A percentile compares a stretch with the other conserved stretches of the same genome.
These are phyloP conservation scores for Oryza rufipogon DNA, from an alignment of 176 grass and related monocot genomes.

Conservation along the genomic window DNA sequence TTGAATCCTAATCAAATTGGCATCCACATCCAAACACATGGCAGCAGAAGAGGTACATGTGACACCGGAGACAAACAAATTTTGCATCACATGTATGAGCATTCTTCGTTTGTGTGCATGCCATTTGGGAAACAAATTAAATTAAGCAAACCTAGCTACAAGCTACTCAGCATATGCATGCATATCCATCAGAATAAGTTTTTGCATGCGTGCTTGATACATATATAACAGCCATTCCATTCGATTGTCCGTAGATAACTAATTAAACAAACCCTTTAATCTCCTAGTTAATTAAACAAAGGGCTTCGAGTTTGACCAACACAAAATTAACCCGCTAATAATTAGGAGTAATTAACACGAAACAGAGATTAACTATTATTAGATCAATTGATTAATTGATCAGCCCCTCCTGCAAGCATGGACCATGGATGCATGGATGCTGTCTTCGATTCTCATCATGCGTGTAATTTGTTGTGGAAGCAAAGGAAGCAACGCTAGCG, in stretches of 20 bases:
- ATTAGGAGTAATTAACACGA: background rate
- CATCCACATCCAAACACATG: background rate
- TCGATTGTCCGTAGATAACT: too few relatives aligned
- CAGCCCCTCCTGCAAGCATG: too few relatives aligned
- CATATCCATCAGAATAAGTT: background rate
- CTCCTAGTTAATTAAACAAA: background rate
- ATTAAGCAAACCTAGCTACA: background rate
- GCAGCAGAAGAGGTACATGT: background rate
- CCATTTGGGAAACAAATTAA: background rate
- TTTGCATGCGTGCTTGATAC: background rate
- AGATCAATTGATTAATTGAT: background rate
- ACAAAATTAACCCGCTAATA: background rate
- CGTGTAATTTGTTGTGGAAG: background rate
- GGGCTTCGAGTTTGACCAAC: background rate
- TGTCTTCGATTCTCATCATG: background rate
- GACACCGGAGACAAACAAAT: background rate
- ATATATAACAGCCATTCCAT: background rate
- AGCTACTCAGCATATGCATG: background rate
- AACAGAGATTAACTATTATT: background rate
- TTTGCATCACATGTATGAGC: background rate
- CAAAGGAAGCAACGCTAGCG: background rate
- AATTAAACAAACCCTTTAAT: background rate
- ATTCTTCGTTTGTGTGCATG: background rate
- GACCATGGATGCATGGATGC: too few relatives aligned
- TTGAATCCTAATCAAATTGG: background rate